A percentile compares a stretch with the other conserved stretches of the same genome.
phyloP scores from a whole-genome alignment of 768 basidiomycete genomes.

The Peribolospora kevripleyi region DNA sequence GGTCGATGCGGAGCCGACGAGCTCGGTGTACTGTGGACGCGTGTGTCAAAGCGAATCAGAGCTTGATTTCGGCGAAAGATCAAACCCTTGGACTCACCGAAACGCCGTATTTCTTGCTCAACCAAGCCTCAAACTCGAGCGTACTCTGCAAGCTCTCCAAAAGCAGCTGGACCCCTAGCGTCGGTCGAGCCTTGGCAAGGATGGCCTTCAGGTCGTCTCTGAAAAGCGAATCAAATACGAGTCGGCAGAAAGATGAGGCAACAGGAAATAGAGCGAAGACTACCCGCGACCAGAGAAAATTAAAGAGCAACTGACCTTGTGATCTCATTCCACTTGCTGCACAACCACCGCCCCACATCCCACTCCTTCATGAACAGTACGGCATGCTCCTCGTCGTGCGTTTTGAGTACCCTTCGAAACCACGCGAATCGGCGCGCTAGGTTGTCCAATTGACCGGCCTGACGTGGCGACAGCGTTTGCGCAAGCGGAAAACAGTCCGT shows the following conservation, averaged over 20 bases:
- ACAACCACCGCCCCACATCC: slow-evolving; percentile 66
- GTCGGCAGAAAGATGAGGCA: background rate
- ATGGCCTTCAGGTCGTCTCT: slow-evolving; percentile 67
- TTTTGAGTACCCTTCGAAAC: slow-evolving; percentile 64
- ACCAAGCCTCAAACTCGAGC: slow-evolving; percentile 60
- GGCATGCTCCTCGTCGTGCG: slow-evolving; percentile 68
- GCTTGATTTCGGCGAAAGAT: background rate
- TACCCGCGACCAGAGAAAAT: background rate
- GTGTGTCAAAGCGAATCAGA: background rate
- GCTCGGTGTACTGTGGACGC: slow-evolving; percentile 12
- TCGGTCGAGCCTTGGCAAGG: slow-evolving; percentile 49
- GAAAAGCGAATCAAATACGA: background rate
- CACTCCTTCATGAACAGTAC: slow-evolving; percentile 62
- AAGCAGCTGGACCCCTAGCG: slow-evolving; percentile 48
- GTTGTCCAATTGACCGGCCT: slow-evolving; percentile 81
- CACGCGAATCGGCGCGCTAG: slow-evolving; percentile 77
- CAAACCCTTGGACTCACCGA: slow-evolving; percentile 20
- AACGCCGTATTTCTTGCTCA: slow-evolving; percentile 59
- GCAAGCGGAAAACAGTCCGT: background rate
- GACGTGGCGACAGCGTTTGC: background rate
- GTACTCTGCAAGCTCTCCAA: slow-evolving; percentile 70
- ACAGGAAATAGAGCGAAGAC: background rate
- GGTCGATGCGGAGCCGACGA: slow-evolving; percentile 10
- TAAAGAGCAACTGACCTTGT: slow-evolving; percentile 35
- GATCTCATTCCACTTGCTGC: slow-evolving; percentile 32